Evolutionary conservation across 1,284 basidiomycete species (phyloP).

Genomic region (Austroboletus rostrupii): DNA sequence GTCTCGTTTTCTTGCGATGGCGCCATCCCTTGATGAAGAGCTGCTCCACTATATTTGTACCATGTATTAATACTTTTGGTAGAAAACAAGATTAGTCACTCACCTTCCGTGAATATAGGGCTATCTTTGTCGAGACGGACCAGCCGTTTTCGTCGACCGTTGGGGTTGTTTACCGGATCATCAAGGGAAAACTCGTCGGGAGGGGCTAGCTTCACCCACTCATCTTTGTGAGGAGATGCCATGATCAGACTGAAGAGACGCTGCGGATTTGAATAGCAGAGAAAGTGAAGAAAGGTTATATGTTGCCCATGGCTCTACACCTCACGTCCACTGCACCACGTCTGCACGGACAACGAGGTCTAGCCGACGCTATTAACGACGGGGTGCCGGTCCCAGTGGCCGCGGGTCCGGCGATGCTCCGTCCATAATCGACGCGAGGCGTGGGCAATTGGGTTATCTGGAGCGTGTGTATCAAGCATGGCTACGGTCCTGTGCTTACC

Average conservation of each 20-base stretch:
- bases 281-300: conserved; percentile 19
- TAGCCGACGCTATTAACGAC: conserved; percentile 9
- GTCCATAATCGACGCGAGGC: conserved; percentile 10
- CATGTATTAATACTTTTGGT: neutral
- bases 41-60: conserved; percentile 39
- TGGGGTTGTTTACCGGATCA: conserved; percentile 36
- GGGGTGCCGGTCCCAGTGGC: conserved; percentile 12
- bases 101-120: conserved; percentile 24
- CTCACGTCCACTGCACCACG: conserved; percentile 12
- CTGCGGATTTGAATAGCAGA: neutral
- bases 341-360: conserved; percentile 12
- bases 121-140: conserved; percentile 27
- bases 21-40: conserved; percentile 54
- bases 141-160: conserved; percentile 37
- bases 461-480: neutral
- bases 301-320: conserved; percentile 4
- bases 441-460: conserved; percentile 1
- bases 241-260: conserved; percentile 14
- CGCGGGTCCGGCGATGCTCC: conserved; percentile 11
- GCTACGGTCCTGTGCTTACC: conserved; percentile 12
- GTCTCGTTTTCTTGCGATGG: conserved; percentile 50
- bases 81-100: conserved; percentile 6
- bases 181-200: conserved; percentile 45
- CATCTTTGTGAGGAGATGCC: conserved; percentile 20
- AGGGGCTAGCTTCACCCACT: conserved; percentile 27